Percentiles rank a stretch among this genome's conserved stretches.
These are phyloP conservation scores for Skeletonema tropicum DNA, from an alignment of 108 stramenopile genomes.

Conservation along the genomic window DNA sequence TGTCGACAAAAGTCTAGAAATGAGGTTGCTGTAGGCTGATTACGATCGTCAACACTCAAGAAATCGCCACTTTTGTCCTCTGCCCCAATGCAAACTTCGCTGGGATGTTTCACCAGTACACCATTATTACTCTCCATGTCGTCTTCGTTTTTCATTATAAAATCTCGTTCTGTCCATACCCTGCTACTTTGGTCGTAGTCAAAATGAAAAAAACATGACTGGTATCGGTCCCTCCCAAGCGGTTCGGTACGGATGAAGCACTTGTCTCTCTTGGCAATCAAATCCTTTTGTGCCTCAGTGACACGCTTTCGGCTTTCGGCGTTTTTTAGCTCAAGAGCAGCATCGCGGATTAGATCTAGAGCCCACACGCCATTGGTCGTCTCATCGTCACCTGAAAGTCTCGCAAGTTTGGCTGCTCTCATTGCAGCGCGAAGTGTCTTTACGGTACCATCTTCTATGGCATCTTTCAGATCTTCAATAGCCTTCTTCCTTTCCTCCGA, in stretches of 20 bases:
- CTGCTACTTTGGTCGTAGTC: constrained; percentile 72
- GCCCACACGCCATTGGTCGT: constrained; percentile 80
- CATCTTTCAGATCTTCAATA: constrained; percentile 72
- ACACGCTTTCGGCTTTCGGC: constrained; percentile 82
- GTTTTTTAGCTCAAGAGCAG: constrained; percentile 77
- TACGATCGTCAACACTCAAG: constrained; percentile 32
- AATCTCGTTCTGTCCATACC: constrained; percentile 80
- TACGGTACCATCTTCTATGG: constrained; percentile 89
- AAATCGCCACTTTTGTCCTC: constrained; percentile 76
- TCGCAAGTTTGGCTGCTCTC: constrained; percentile 72
- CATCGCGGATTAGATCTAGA: constrained; percentile 80
- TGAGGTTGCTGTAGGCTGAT: constrained; percentile 28
- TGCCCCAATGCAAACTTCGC: constrained; percentile 55
- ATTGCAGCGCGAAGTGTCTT: constrained; percentile 79
- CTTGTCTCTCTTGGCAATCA: constrained; percentile 80
- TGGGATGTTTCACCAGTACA: constrained; percentile 33
- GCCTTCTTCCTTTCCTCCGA: constrained; percentile 57
- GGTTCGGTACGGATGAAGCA: constrained; percentile 85
- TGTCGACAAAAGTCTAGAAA: constrained; percentile 67
- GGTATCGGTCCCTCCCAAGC: constrained; percentile 73
- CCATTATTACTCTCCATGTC: constrained; percentile 37
- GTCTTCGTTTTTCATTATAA: constrained; percentile 34
- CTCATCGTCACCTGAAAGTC: constrained; percentile 71
- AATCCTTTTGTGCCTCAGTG: constrained; percentile 84
- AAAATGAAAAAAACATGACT: constrained; percentile 77